Conservation (phyloP, 1,139 yeast species). For the Ashbya aceris region DNA sequence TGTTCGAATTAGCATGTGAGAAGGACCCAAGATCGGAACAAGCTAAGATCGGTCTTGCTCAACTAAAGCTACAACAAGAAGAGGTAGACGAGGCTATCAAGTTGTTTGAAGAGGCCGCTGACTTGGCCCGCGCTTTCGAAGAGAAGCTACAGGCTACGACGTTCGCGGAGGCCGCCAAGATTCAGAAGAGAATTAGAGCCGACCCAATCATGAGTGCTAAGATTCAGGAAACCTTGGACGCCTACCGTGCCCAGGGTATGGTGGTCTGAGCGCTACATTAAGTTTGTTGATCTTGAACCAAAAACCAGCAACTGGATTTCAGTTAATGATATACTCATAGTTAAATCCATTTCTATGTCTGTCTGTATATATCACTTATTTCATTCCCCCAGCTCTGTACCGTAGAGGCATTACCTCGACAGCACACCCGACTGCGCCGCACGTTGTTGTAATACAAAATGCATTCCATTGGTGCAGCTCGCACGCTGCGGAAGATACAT, state of each 20-base stretch:
- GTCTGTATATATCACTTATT: slow-evolving; percentile 3
- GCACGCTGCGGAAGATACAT: too few species aligned
- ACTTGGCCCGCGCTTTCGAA: slow-evolving; percentile 70
- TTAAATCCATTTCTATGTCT: slow-evolving; percentile 4
- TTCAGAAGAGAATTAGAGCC: slow-evolving; percentile 62
- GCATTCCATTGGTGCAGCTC: too few species aligned
- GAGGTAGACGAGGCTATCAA: slow-evolving; percentile 72
- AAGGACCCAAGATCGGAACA: slow-evolving; percentile 83
- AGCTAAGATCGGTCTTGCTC: slow-evolving; percentile 85
- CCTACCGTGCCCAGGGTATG: slow-evolving; percentile 24
- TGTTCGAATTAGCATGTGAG: slow-evolving; percentile 69
- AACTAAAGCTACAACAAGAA: slow-evolving; percentile 76
- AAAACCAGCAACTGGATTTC: background rate
- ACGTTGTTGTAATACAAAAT: too few species aligned
- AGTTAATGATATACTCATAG: background rate
- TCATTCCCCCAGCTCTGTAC: slow-evolving; percentile 4
- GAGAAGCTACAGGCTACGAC: slow-evolving; percentile 90
- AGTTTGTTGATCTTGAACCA: slow-evolving; percentile 1
- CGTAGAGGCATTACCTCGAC: too few species aligned
- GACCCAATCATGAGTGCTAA: slow-evolving; percentile 50
- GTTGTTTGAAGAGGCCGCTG: slow-evolving; percentile 74
- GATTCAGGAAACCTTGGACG: slow-evolving; percentile 36
- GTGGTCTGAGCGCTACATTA: slow-evolving; percentile 3
- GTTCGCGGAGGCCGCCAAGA: slow-evolving; percentile 83
- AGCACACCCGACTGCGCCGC: too few species aligned